phyloP scores from a whole-genome alignment of 805 yeast species.

The Kregervanrija pseudodelftensis region DNA sequence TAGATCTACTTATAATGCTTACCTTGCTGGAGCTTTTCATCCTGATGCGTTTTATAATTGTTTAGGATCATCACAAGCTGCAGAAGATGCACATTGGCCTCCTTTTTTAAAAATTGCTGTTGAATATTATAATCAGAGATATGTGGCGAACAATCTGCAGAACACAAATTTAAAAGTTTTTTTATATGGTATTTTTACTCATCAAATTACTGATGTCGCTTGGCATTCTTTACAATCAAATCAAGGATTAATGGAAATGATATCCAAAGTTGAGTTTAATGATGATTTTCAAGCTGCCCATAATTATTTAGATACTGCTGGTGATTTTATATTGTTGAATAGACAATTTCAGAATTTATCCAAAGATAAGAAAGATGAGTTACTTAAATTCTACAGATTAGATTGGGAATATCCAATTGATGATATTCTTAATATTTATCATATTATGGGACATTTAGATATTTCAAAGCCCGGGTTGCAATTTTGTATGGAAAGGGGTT shows the following conservation, averaged over 20 bases:
- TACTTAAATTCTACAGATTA: constrained; percentile 20
- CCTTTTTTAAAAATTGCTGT: constrained; percentile 47
- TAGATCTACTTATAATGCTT: constrained; percentile 20
- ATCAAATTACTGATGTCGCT: constrained; percentile 56
- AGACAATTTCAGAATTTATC: constrained; percentile 28
- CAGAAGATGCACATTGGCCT: constrained; percentile 69
- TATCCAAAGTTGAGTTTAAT: constrained; percentile 47
- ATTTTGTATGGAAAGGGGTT: constrained; percentile 50
- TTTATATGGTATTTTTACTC: constrained; percentile 50
- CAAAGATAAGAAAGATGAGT: neutral
- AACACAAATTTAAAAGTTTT: constrained; percentile 40
- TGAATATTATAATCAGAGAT: constrained; percentile 28
- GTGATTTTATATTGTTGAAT: constrained; percentile 47
- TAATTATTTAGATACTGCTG: constrained; percentile 51
- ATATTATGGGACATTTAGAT: constrained; percentile 27
- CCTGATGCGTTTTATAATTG: constrained; percentile 68
- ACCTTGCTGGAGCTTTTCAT: constrained; percentile 58
- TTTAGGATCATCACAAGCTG: constrained; percentile 40
- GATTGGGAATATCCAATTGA: constrained; percentile 38
- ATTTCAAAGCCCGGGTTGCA: constrained; percentile 29
- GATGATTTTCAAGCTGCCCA: constrained; percentile 47
- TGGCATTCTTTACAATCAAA: constrained; percentile 58
- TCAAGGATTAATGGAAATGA: constrained; percentile 47
- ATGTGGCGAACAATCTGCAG: constrained; percentile 16
- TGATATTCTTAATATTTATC: constrained; percentile 37